Evolutionary conservation across 305 asterid genomes (phyloP).

Genomic region (Striga hermonthica): DNA sequence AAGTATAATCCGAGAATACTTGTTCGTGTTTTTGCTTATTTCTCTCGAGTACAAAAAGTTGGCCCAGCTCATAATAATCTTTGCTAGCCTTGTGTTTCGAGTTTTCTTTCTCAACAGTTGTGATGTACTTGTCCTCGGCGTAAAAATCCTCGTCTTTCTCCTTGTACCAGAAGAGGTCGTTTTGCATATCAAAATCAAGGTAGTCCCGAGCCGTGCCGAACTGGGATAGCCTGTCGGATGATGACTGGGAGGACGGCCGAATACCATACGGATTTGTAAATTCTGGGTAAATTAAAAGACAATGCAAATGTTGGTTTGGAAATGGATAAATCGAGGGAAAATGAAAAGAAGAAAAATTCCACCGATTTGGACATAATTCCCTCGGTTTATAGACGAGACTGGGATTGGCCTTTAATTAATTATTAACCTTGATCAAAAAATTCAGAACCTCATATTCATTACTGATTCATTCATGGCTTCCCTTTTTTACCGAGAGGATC

Average conservation of each 20-base stretch:
- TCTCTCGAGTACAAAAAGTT: conserved; percentile 38
- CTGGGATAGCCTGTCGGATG: conserved; percentile 82
- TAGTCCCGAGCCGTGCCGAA: conserved; percentile 94
- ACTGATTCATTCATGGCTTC: not conserved
- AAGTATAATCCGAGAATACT: conserved; percentile 33
- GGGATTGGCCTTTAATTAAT: no score
- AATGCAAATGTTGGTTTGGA: not conserved
- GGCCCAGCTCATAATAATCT: conserved; percentile 46
- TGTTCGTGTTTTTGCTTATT: conserved; percentile 26
- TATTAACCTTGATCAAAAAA: no score
- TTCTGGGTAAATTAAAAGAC: conserved; percentile 41
- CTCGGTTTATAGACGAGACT: no score
- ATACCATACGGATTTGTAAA: conserved; percentile 89
- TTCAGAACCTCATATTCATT: not conserved
- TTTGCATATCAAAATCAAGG: conserved; percentile 97
- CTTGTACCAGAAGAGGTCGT: conserved; percentile 76
- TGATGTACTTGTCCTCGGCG: conserved; percentile 80
- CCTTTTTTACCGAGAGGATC: not conserved
- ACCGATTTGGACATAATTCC: no score
- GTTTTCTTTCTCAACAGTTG: conserved; percentile 39
- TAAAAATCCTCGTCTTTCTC: conserved; percentile 74
- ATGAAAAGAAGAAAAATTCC: no score
- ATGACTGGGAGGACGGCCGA: conserved; percentile 61
- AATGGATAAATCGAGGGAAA: not conserved
- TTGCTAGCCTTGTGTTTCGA: conserved; percentile 30